Evolutionary conservation across 768 basidiomycete genomes (phyloP).

Genomic region (Imleria badia): DNA sequence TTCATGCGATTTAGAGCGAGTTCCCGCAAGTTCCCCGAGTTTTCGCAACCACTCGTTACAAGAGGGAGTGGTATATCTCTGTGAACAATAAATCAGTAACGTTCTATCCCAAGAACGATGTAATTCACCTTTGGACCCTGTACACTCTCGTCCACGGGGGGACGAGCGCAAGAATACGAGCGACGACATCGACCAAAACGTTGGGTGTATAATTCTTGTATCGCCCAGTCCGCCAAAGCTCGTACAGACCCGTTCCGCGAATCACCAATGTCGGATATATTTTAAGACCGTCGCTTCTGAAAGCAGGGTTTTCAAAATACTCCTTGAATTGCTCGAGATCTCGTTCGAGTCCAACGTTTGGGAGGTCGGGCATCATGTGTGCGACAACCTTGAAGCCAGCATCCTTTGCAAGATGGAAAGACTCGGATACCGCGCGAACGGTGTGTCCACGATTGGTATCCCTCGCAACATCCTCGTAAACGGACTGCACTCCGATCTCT

Average conservation of each 20-base stretch:
- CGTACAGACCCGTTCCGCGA: conserved; percentile 93
- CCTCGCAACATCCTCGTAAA: conserved; percentile 98
- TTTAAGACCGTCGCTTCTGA: conserved; percentile 95
- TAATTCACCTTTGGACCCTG: conserved; percentile 83
- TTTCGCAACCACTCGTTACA: conserved; percentile 96
- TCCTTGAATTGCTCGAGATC: conserved; percentile 99
- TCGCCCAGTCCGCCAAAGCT: conserved; percentile 93
- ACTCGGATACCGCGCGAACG: conserved; percentile 94
- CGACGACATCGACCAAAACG: conserved; percentile 95
- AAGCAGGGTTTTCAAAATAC: conserved; percentile 98
- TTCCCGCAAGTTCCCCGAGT: conserved; percentile 95
- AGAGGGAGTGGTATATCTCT: conserved; percentile 97
- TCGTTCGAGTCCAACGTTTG: conserved; percentile 95
- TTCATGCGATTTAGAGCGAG: conserved; percentile 97
- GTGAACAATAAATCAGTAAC: conserved; percentile 1
- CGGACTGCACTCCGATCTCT: conserved; percentile 98
- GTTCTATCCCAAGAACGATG: neutral
- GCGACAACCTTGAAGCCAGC: conserved; percentile 99
- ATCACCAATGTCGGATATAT: conserved; percentile 99
- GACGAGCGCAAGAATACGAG: conserved; percentile 91
- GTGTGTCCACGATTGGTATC: conserved; percentile 99
- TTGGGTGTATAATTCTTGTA: conserved; percentile 99
- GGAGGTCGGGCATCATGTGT: conserved; percentile 99
- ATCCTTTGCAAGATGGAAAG: conserved; percentile 97
- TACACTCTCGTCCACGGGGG: conserved; percentile 99